A percentile compares a stretch with the other conserved stretches of the same genome.
Conservation (phyloP, 1,284 basidiomycete genomes). For the Irpex sp. region DNA sequence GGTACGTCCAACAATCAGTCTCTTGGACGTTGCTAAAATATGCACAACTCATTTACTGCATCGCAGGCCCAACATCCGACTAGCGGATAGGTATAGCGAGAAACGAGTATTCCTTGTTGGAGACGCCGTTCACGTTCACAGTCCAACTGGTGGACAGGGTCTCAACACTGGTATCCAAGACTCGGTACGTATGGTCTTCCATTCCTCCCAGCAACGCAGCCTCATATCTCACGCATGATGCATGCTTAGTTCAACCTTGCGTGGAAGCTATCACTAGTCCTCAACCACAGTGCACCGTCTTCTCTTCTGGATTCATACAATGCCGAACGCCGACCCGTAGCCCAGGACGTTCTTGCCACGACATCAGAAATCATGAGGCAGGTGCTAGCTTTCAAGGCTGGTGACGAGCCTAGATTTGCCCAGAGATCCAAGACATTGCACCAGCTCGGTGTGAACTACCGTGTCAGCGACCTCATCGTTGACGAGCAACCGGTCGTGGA, state of each 20-base stretch:
- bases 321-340: conserved; percentile 23
- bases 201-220: not conserved
- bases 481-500: conserved; percentile 19
- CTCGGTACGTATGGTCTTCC: not conserved
- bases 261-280: conserved; percentile 23
- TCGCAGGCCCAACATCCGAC: conserved; percentile 19
- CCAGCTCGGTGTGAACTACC: conserved; percentile 34
- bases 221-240: not conserved
- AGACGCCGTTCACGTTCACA: conserved; percentile 17
- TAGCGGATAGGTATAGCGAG: conserved; percentile 18
- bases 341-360: conserved; percentile 19
- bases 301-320: conserved; percentile 19
- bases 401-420: not conserved
- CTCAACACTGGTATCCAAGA: conserved; percentile 63
- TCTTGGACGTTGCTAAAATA: too few relatives aligned
- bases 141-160: conserved; percentile 22
- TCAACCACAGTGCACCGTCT: conserved; percentile 5
- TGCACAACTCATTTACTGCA: not conserved
- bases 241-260: conserved; percentile 17
- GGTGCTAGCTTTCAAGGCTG: not conserved
- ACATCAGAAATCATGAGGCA: not conserved
- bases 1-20: not conserved
- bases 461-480: conserved; percentile 27
- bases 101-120: conserved; percentile 21
- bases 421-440: conserved; percentile 4